These are phyloP conservation scores for Sungouiella thailandica DNA, from an alignment of 805 yeast genomes.

Conservation along the genomic window DNA sequence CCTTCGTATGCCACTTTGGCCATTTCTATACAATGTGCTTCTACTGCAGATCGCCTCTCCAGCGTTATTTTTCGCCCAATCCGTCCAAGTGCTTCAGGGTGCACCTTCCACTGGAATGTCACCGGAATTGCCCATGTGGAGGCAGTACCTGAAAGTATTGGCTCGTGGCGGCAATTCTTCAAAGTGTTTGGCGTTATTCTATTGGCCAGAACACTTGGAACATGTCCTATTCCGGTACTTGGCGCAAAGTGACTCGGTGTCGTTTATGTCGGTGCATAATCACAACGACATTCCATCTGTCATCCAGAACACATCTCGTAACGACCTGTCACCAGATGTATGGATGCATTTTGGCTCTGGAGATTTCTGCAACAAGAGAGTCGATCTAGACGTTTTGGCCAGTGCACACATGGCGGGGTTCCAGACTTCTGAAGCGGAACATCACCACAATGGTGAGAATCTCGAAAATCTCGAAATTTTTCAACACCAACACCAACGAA, in stretches of 20 bases:
- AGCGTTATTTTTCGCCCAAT: constrained; percentile 5
- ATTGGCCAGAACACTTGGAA: constrained; percentile 6
- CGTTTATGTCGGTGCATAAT: constrained; percentile 8
- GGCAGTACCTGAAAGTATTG: constrained; percentile 1
- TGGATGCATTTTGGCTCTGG: constrained; percentile 5
- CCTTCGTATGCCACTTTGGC: constrained; percentile 7
- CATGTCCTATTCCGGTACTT: constrained; percentile 4
- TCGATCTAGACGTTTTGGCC: constrained; percentile 1
- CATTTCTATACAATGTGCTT: constrained; percentile 4
- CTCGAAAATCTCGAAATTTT: neutral
- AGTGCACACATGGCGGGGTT: constrained; percentile 1
- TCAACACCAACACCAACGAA: neutral
- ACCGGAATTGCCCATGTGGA: constrained; percentile 6
- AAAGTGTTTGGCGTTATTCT: constrained; percentile 6
- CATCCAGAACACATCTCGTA: constrained; percentile 1
- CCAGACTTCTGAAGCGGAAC: neutral
- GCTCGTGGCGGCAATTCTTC: constrained; percentile 1
- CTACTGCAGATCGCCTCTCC: constrained; percentile 6
- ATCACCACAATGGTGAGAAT: neutral
- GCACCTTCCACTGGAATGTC: neutral
- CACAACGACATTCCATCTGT: neutral
- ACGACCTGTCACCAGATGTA: neutral
- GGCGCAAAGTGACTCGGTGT: constrained; percentile 6
- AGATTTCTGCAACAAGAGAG: neutral
- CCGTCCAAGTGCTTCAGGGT: constrained; percentile 3